phyloP scores from a whole-genome alignment of 345 rosid genomes.

The Eucalyptus guilfoylei region DNA sequence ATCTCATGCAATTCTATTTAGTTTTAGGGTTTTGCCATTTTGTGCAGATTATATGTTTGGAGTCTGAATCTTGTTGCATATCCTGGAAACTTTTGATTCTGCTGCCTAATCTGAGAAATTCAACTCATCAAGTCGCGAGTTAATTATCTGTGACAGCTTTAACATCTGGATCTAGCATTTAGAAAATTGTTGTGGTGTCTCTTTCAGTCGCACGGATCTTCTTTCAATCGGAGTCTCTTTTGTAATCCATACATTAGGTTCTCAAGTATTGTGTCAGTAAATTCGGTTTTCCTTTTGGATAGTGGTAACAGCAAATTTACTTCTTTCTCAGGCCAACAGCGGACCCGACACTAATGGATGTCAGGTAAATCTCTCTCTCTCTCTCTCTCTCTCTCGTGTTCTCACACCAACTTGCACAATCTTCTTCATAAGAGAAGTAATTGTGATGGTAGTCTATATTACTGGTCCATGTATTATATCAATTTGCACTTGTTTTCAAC shows the following conservation, averaged over 20 bases:
- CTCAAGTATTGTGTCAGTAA: neutral
- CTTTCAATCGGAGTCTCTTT: neutral
- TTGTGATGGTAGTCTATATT: neutral
- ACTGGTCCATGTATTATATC: neutral
- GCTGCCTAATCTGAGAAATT: neutral
- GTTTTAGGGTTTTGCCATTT: neutral
- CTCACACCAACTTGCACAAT: neutral
- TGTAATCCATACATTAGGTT: neutral
- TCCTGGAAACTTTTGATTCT: neutral
- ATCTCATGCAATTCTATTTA: neutral
- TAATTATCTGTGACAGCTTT: neutral
- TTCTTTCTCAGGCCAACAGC: slow-evolving; percentile 70
- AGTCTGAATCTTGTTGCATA: neutral
- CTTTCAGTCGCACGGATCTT: neutral
- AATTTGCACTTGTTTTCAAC: neutral
- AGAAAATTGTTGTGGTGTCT: neutral
- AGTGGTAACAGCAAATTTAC: neutral
- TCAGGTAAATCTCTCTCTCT: slow-evolving; percentile 42
- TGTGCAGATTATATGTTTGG: neutral
- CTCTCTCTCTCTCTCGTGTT: neutral
- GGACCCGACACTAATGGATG: slow-evolving; percentile 84
- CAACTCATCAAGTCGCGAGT: neutral
- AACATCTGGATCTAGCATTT: neutral
- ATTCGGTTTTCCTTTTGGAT: neutral
- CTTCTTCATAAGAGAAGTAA: neutral